Evolutionary conservation across 768 basidiomycete genomes (phyloP).

Genomic region (Mycena indigotica): DNA sequence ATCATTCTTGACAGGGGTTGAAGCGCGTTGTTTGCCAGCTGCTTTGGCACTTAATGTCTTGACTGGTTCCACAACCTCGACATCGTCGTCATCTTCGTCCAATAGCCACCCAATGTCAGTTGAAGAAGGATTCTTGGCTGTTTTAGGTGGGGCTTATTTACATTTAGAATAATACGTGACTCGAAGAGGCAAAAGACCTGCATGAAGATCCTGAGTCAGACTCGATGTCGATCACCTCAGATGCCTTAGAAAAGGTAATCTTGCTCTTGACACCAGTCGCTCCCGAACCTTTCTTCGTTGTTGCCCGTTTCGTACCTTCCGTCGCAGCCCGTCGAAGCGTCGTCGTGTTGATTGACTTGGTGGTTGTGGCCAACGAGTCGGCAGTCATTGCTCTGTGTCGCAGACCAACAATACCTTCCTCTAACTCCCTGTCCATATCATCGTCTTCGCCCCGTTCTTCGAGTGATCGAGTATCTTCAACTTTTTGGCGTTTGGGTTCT

Average conservation of each 20-base stretch:
- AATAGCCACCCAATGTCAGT: slow-evolving; percentile 64
- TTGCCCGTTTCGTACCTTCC: slow-evolving; percentile 32
- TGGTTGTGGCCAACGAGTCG: slow-evolving; percentile 31
- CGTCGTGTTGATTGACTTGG: slow-evolving; percentile 35
- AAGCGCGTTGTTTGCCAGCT: slow-evolving; percentile 12
- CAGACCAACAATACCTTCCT: slow-evolving; percentile 50
- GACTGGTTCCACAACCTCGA: slow-evolving; percentile 57
- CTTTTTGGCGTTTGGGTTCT: slow-evolving; percentile 42
- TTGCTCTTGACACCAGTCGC: slow-evolving; percentile 6
- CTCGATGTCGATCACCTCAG: slow-evolving; percentile 26
- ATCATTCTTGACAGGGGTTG: slow-evolving; percentile 17
- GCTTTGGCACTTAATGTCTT: slow-evolving; percentile 2
- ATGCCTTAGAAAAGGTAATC: slow-evolving; percentile 5
- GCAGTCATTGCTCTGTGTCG: slow-evolving; percentile 57
- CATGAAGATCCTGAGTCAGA: slow-evolving; percentile 26
- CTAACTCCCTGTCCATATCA: slow-evolving; percentile 68
- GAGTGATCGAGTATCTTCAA: slow-evolving; percentile 41
- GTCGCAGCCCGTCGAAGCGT: slow-evolving; percentile 51
- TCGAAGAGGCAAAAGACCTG: slow-evolving; percentile 1
- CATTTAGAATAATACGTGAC: background rate
- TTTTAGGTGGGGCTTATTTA: slow-evolving; percentile 6
- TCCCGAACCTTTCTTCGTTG: slow-evolving; percentile 26
- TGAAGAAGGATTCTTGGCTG: slow-evolving; percentile 32
- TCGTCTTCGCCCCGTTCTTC: slow-evolving; percentile 63
- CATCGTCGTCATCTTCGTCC: slow-evolving; percentile 62